Evolutionary conservation across 2,329 filamentous ascomycete species (phyloP), one percentile per base, ranked within the genome.

Genomic region (Aspergillus sp.): DNA sequence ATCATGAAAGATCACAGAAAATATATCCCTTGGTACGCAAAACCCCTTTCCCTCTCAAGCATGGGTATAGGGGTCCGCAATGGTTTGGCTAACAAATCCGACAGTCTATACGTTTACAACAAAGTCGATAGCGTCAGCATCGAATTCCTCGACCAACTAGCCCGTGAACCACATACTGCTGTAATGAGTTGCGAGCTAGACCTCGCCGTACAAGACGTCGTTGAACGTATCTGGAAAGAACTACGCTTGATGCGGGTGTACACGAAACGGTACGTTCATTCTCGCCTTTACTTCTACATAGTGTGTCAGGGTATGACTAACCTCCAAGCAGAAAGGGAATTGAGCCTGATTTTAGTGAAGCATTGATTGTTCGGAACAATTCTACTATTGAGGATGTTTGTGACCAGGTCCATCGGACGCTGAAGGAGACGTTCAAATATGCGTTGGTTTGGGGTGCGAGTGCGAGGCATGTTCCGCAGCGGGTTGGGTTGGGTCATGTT

Each of bases 381-480:
- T 91, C 90, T 70, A 91, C 88, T 12, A 92, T 99, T 70, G 95
- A 98, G 78, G 93, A 99, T 75, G 95, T 99, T 9, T 99, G 95
- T 76, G 95, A 99, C 76, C 87, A 91, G 68, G 90, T 99, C 65
- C 95, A 99, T 78, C 84, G 95, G 61, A 95, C 87, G 25, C 80
- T 99, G 64, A 99, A 98, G 84, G 96, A 99, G 62, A 96, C 92
- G 4, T 99, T 98, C 84, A 99, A 98, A 81, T 97, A 98, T 78
- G 96, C 95, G 3, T 78, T 98, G 64, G 95, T 99, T 0, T 99
- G 96, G 96, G 95, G 95, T 4, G 93, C 93, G 17, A 98, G 93
- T 76, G 95, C 95, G 37, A 87, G 91, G 69, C 96, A 99, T 80
- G 83, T 98, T 37, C 95, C 96, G 37, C 95, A 99, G 81, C 82